Base-by-base conservation (phyloP, 148 eudicot genomes). In the Persicaria maculosa region DNA sequence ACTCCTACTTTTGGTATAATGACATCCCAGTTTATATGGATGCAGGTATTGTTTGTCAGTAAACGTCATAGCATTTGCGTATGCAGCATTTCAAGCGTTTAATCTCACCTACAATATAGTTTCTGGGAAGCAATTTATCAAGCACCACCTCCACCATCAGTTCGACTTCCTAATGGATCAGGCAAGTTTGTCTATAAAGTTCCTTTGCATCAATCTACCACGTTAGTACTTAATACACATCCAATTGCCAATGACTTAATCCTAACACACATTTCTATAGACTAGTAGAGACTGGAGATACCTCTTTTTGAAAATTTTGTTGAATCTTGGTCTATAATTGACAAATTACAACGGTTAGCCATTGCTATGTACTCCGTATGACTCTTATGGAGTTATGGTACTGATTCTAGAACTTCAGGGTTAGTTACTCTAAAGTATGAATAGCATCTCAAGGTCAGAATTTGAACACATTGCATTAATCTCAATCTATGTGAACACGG, bases 81-180 rank as follows among this genome's bases (percentile, higher is more conserved):
- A 91, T 84, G 78, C 98, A 25, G 88, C 81, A 4, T 86, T 90
- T 75, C 93, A 92, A 79, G 88, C 92, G 46, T 86, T 55, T 74
- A 89, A 90, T 78, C 77, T 90, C 16, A 81, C 85, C 52, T 83
- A 79, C 81, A 73, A 72, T 68, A 67, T 88, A 81, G 70, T 45
- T 59, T 77, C 91, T 10, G 88, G 87, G n/a, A 94, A 90, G 73
- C 87, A 82, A 72, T 70, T 85, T 20, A 72, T 88, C 79, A 68
- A 76, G 11, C 86, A 85, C 78, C 84, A 80, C 50, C 86, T 88
- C 50, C 92, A 89, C 36, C 78, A 76, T 81, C 90, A 83, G 64
- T 94, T 94, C 53, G 89, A 81, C 76, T 94, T 94, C 72, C 19
- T 84, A 44, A 84, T 88, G 88, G 98, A 94, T 83, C 98, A 94